These are phyloP conservation scores for Cornus florida DNA, from an alignment of 148 eudicot species.

Conservation along the genomic window DNA sequence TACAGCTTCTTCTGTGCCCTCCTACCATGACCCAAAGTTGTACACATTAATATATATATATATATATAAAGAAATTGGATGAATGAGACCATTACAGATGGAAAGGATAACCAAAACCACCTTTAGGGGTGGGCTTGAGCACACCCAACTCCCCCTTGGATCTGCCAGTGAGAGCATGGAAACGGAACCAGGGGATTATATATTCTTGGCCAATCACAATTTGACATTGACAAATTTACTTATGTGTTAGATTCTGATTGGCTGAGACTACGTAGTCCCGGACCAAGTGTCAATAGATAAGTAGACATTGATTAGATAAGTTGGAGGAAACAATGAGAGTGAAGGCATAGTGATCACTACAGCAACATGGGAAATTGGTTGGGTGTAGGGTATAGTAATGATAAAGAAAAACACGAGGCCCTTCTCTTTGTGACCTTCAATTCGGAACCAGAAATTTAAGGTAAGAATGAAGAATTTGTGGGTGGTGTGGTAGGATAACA, in stretches of 20 bases:
- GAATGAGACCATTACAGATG: slow-evolving; percentile 21
- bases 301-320: too few species aligned
- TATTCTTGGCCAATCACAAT: too few species aligned
- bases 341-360: slow-evolving; percentile 38
- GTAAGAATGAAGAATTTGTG: slow-evolving; percentile 14
- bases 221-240: too few species aligned
- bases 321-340: not conserved
- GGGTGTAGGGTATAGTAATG: not conserved
- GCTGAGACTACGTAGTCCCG: too few species aligned
- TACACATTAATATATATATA: not conserved
- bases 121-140: slow-evolving; percentile 12
- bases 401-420: slow-evolving; percentile 23
- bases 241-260: too few species aligned
- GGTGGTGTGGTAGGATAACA: slow-evolving; percentile 9
- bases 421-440: slow-evolving; percentile 34
- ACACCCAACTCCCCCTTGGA: too few species aligned
- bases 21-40: slow-evolving; percentile 9
- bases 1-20: not conserved
- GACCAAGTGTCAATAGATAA: too few species aligned
- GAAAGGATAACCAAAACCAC: slow-evolving; percentile 13
- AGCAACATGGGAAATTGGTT: slow-evolving; percentile 21
- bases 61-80: not conserved
- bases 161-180: too few species aligned
- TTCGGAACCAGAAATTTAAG: not conserved
- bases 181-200: too few species aligned